A percentile compares a stretch with the other conserved stretches of the same genome.
Evolutionary conservation across 306 rosid species (phyloP).

Genomic region (Inga oerstediana): DNA sequence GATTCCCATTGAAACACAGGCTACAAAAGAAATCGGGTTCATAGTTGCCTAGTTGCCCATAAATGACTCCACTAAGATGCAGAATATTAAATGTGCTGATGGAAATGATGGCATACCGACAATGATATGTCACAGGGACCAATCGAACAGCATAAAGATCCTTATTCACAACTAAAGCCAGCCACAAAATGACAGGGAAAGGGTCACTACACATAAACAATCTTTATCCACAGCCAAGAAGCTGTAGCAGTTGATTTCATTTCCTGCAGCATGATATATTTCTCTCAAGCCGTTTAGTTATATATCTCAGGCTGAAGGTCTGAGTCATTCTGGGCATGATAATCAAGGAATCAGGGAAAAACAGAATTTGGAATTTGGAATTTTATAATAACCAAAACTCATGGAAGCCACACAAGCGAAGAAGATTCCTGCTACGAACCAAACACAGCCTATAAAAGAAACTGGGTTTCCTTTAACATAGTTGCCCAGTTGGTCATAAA

Average conservation of each 20-base stretch:
- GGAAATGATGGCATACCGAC: slow-evolving; percentile 51
- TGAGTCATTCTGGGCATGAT: slow-evolving; percentile 9
- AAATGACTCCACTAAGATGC: slow-evolving; percentile 53
- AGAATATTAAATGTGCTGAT: slow-evolving; percentile 58
- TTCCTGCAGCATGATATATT: neutral
- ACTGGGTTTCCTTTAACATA: slow-evolving; percentile 37
- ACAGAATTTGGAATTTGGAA: neutral
- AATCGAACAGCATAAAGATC: slow-evolving; percentile 36
- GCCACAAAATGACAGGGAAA: neutral
- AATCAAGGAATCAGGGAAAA: slow-evolving; percentile 19
- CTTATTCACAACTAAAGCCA: neutral
- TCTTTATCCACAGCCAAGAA: slow-evolving; percentile 1
- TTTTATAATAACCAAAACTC: neutral
- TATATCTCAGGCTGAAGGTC: neutral
- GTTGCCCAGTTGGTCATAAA: slow-evolving; percentile 44
- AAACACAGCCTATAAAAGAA: slow-evolving; percentile 30
- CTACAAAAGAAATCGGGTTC: slow-evolving; percentile 36
- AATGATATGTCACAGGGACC: slow-evolving; percentile 71
- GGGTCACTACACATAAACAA: neutral
- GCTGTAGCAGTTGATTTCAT: neutral
- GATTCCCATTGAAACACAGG: neutral
- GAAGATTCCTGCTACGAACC: neutral
- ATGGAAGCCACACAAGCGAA: neutral
- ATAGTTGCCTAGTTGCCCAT: slow-evolving; percentile 42
- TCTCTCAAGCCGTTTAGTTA: neutral